Conservation (phyloP, 1,284 basidiomycete genomes). For the Tremellales sp. region DNA sequence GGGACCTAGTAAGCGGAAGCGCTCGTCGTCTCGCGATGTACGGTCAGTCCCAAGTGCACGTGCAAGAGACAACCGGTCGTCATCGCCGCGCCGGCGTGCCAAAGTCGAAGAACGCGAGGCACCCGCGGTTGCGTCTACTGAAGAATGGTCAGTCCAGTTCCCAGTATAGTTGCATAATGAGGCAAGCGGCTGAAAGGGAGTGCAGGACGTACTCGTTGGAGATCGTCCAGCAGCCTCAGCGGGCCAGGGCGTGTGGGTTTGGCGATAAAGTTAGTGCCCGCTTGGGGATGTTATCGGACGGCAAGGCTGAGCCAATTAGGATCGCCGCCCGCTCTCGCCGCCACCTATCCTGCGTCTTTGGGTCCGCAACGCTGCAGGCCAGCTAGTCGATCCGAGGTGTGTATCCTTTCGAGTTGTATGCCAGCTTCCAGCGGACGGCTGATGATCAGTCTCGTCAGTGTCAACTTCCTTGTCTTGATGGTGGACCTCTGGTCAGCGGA, state of each 20-base stretch:
- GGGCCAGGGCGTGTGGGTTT: conserved; percentile 89
- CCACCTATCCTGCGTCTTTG: conserved; percentile 62
- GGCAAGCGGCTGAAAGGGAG: too few species aligned
- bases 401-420: background rate
- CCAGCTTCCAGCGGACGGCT: conserved; percentile 1
- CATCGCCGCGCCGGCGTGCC: too few species aligned
- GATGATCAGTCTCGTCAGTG: conserved; percentile 67
- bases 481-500: conserved; percentile 84
- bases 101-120: too few species aligned
- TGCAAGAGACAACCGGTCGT: too few species aligned
- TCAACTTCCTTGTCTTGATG: conserved; percentile 78
- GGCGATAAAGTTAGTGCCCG: conserved; percentile 72
- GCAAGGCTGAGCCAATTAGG: conserved; percentile 52
- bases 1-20: background rate
- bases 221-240: conserved; percentile 76
- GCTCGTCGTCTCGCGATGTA: background rate
- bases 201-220: conserved; percentile 76
- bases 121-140: too few species aligned
- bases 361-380: conserved; percentile 53
- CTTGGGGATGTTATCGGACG: conserved; percentile 1
- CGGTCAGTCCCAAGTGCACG: too few species aligned
- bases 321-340: conserved; percentile 82
- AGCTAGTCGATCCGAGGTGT: conserved; percentile 62
- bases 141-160: too few species aligned
- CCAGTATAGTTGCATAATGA: too few species aligned